Conservation (phyloP, 371 early-diverging fungal genomes). For the Batrachochytrium dendrobatidis region DNA sequence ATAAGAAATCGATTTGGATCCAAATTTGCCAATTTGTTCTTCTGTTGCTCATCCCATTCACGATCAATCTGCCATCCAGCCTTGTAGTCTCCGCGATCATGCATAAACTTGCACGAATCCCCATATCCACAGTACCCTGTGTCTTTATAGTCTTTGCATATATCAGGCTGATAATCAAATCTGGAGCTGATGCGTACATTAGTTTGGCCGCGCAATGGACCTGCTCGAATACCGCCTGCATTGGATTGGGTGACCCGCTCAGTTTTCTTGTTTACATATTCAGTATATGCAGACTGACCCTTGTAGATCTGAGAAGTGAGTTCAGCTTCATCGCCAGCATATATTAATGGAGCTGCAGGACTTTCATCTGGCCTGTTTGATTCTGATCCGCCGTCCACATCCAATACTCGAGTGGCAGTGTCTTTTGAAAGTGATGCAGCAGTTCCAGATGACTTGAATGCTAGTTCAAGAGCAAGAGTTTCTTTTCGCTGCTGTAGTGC, state of each 20-base stretch:
- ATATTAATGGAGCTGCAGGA: no score
- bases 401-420: conserved; percentile 39
- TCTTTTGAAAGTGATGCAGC: conserved; percentile 36
- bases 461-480: conserved; percentile 4
- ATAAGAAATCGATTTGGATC: conserved; percentile 35
- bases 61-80: conserved; percentile 90
- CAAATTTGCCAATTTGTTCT: conserved; percentile 41
- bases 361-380: conserved; percentile 41
- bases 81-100: conserved; percentile 95
- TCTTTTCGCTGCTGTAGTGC: not conserved
- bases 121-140: conserved; percentile 85
- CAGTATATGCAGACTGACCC: conserved; percentile 52
- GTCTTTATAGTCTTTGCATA: conserved; percentile 98
- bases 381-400: conserved; percentile 48
- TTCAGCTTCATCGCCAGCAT: conserved; percentile 30
- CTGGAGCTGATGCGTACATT: conserved; percentile 64
- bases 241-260: conserved; percentile 43
- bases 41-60: conserved; percentile 94
- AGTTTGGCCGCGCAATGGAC: conserved; percentile 76
- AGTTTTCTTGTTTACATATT: conserved; percentile 54
- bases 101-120: conserved; percentile 94
- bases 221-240: conserved; percentile 55
- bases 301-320: conserved; percentile 44
- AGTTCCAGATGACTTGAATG: conserved; percentile 29
- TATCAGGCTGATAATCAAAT: conserved; percentile 93